Percentiles rank a stretch among this genome's conserved stretches.
Evolutionary conservation across 1,139 yeast genomes (phyloP).

Genomic region (Geotrichum cucujoidarum): DNA sequence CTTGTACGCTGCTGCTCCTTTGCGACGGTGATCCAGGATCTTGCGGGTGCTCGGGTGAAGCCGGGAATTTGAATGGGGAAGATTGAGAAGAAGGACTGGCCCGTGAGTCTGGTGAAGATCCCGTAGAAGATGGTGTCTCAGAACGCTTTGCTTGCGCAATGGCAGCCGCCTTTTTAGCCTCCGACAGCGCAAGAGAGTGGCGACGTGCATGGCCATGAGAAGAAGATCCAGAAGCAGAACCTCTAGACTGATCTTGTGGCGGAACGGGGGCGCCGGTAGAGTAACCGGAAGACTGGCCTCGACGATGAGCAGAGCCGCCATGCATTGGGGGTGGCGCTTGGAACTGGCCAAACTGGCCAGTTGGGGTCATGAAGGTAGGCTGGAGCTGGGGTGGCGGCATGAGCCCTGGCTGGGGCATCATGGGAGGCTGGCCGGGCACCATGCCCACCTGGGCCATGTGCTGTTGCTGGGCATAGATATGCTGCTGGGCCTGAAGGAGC

Average conservation of each 20-base stretch:
- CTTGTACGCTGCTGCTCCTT: slow-evolving; percentile 26
- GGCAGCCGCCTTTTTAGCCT: slow-evolving; percentile 97
- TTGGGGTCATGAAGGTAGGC: slow-evolving; percentile 27
- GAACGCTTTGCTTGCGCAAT: slow-evolving; percentile 63
- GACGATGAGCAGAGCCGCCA: slow-evolving; percentile 22
- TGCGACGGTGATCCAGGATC: slow-evolving; percentile 20
- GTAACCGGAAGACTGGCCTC: slow-evolving; percentile 35
- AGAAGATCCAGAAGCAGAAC: slow-evolving; percentile 9
- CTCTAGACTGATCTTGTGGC: slow-evolving; percentile 26
- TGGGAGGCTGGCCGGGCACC: slow-evolving; percentile 23
- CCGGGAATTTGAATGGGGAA: slow-evolving; percentile 50
- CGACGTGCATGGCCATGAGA: slow-evolving; percentile 74
- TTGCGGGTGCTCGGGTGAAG: slow-evolving; percentile 38
- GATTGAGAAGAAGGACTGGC: slow-evolving; percentile 11
- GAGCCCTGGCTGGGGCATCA: slow-evolving; percentile 23
- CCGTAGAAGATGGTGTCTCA: slow-evolving; percentile 19
- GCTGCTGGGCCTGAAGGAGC: slow-evolving; percentile 86
- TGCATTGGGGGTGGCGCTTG: slow-evolving; percentile 25
- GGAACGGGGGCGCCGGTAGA: no score
- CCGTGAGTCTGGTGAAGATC: slow-evolving; percentile 13
- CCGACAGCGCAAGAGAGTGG: slow-evolving; percentile 86
- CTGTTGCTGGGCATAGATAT: slow-evolving; percentile 65
- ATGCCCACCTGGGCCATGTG: slow-evolving; percentile 38
- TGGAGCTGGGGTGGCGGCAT: slow-evolving; percentile 26
- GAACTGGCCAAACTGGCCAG: slow-evolving; percentile 33